These are phyloP conservation scores for Grigorovia humatica DNA, from an alignment of 805 yeast genomes.

Conservation along the genomic window DNA sequence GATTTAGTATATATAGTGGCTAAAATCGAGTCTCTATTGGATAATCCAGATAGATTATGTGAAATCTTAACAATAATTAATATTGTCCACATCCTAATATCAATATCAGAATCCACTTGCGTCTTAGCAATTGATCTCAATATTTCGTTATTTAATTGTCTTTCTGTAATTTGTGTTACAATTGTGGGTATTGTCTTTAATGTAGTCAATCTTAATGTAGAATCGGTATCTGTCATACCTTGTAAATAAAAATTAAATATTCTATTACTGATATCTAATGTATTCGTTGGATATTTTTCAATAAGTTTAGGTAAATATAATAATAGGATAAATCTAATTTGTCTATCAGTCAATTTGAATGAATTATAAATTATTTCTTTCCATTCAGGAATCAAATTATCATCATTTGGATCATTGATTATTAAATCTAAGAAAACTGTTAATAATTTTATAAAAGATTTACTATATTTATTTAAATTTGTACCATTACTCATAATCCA, in stretches of 20 bases:
- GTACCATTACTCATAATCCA: not conserved
- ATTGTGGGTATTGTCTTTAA: slow-evolving; percentile 45
- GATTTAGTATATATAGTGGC: slow-evolving; percentile 83
- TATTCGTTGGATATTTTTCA: slow-evolving; percentile 31
- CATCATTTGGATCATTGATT: slow-evolving; percentile 22
- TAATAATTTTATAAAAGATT: slow-evolving; percentile 21
- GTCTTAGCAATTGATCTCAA: slow-evolving; percentile 63
- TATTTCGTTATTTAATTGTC: slow-evolving; percentile 81
- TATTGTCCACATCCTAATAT: slow-evolving; percentile 26
- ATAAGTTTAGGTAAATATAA: slow-evolving; percentile 49
- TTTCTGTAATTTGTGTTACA: slow-evolving; percentile 54
- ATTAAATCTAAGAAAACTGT: slow-evolving; percentile 23
- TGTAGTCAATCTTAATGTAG: slow-evolving; percentile 71
- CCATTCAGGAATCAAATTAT: slow-evolving; percentile 1
- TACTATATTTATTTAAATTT: not conserved
- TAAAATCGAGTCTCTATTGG: slow-evolving; percentile 54
- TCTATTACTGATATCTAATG: slow-evolving; percentile 49
- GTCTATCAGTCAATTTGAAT: slow-evolving; percentile 62
- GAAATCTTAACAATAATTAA: slow-evolving; percentile 18
- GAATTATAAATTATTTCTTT: slow-evolving; percentile 57
- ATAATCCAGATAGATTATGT: slow-evolving; percentile 20
- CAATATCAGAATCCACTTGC: slow-evolving; percentile 24
- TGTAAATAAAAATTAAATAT: slow-evolving; percentile 60
- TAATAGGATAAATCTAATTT: slow-evolving; percentile 63
- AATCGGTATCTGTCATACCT: slow-evolving; percentile 80